These are phyloP conservation scores for Myrica gale DNA, from an alignment of 306 rosid species.

Conservation along the genomic window DNA sequence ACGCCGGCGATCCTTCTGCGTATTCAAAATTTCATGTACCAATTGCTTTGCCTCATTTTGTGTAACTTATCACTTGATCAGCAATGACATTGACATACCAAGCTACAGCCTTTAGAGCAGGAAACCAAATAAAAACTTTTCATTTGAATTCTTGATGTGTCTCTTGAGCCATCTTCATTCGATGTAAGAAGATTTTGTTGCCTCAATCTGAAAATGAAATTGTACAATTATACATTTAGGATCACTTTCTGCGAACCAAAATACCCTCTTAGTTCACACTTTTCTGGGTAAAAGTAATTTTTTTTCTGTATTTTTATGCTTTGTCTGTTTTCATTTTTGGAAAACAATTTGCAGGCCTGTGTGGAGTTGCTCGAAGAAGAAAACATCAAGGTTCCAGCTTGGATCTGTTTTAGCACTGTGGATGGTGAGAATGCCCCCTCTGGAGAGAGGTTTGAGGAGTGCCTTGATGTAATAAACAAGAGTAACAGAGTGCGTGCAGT, in stretches of 20 bases:
- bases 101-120: neutral
- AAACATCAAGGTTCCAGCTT: constrained; percentile 61
- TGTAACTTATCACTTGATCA: neutral
- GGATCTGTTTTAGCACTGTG: constrained; percentile 83
- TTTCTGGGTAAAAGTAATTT: neutral
- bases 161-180: neutral
- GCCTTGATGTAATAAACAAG: constrained; percentile 55
- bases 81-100: neutral
- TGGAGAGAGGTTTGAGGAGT: constrained; percentile 76
- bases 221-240: neutral
- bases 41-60: neutral
- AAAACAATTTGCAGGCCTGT: constrained; percentile 51
- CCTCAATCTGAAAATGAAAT: neutral
- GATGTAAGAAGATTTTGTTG: neutral
- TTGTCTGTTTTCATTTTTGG: neutral
- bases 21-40: neutral
- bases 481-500: constrained; percentile 65
- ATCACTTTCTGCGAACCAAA: neutral
- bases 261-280: neutral
- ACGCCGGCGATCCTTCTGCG: neutral
- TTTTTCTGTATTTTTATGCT: neutral
- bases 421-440: constrained; percentile 89
- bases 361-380: constrained; percentile 86
- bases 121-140: neutral
- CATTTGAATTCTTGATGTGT: neutral